Conservation (phyloP, 1,284 basidiomycete species). For the Heterobasidion occidentale region DNA sequence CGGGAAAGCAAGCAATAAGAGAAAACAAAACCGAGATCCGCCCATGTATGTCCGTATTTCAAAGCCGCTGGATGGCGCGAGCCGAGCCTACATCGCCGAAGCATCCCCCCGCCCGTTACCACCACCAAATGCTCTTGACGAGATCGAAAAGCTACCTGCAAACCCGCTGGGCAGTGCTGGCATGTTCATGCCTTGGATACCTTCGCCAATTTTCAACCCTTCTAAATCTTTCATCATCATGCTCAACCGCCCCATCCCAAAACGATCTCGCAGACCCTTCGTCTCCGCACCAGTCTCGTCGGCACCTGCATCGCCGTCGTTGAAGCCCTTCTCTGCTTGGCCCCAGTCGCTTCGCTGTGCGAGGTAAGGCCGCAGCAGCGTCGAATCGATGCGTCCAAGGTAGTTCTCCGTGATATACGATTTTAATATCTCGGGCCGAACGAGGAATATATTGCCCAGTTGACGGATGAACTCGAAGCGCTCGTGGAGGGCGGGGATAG, state of each 20-base stretch:
- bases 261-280: slow-evolving; percentile 57
- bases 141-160: slow-evolving; percentile 41
- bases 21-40: background rate
- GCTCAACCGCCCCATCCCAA: slow-evolving; percentile 61
- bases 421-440: slow-evolving; percentile 86
- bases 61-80: too few relatives aligned
- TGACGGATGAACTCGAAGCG: slow-evolving; percentile 99
- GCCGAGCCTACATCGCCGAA: background rate
- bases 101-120: background rate
- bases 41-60: too few relatives aligned
- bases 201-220: slow-evolving; percentile 53
- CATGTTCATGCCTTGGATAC: slow-evolving; percentile 28
- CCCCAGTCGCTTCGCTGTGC: slow-evolving; percentile 87
- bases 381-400: slow-evolving; percentile 85
- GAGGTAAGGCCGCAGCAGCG: slow-evolving; percentile 86
- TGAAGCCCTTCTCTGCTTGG: slow-evolving; percentile 70
- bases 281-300: slow-evolving; percentile 35
- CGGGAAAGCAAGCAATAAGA: background rate
- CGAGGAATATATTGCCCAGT: slow-evolving; percentile 94
- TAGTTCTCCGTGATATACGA: slow-evolving; percentile 91
- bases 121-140: slow-evolving; percentile 22
- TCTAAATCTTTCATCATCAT: slow-evolving; percentile 83
- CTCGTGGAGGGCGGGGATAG: slow-evolving; percentile 79
- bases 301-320: slow-evolving; percentile 36
- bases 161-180: slow-evolving; percentile 43